Base-by-base conservation (phyloP, 768 basidiomycete species). In the Termitomyces sp. region DNA sequence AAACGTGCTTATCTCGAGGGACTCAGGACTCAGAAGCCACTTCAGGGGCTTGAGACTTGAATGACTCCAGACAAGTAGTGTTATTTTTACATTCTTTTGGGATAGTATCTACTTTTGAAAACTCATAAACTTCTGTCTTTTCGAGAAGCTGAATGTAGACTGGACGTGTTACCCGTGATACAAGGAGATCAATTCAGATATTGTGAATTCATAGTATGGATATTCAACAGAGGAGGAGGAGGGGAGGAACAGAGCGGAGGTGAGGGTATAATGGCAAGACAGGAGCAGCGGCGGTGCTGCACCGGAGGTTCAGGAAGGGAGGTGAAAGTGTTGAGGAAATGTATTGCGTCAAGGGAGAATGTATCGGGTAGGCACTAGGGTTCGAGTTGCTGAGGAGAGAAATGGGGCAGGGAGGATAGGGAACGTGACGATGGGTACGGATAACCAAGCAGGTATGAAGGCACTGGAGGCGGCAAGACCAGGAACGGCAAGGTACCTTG, bases 241-340 rank as follows among this genome's bases (percentile, higher is more conserved):
- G 23, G 10, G 6, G 11, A 14, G 12, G 3, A 50, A 23, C 17
- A 23, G 10, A 6, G 37, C 53, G 14, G 41, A 56, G 5, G 21
- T 59, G 27, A 43, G 29, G 25, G 35, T 72, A 0, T 73, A 57
- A 67, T 4, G 65, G 67, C 1, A 57, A 57, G 14, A 63, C 72
- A 5, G 72, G 72, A 2, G 72, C 65, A 6, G 63, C 66, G 16
- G 72, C 69, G 19, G 67, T 72, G 17, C 4, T 59, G 1, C 54
- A 54, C 19, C n/a, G 44, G 6, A 27, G 31, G 16, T 43, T 43
- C 14, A 19, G 16, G 3, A 5, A 9, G n/a, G 5, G 8, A 16
- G 14, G 35, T 12, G 21, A 51, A 37, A 12, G 34, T 45, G 9
- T 35, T 67, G 14, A 46, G 54, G 21, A 57, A 57, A 17, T 51